Conservation (phyloP, 345 rosid genomes). For the Triadica sebifera region DNA sequence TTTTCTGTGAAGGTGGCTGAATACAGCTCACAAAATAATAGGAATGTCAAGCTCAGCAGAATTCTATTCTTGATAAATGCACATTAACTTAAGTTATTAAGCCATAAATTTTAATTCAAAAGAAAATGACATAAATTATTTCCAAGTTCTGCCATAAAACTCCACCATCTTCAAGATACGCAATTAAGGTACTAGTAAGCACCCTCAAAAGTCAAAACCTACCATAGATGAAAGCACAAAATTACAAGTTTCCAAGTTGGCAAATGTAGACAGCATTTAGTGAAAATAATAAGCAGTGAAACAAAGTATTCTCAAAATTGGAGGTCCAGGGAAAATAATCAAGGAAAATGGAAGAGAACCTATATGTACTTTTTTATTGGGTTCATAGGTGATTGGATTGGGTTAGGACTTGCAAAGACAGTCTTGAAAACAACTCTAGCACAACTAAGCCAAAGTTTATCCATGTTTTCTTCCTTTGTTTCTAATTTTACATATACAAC, state of each 20-base stretch:
- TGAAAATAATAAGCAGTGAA: neutral
- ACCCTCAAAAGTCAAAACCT: no score
- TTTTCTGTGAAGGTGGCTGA: neutral
- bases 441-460: neutral
- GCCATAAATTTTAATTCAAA: neutral
- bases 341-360: neutral
- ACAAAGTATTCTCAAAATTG: neutral
- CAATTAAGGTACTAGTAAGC: neutral
- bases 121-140: neutral
- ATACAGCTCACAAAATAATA: neutral
- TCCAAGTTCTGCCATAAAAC: neutral
- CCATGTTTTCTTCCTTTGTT: neutral
- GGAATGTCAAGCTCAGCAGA: neutral
- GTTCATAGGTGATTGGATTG: no score
- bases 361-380: neutral
- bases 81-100: neutral
- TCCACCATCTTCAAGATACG: conserved; percentile 1
- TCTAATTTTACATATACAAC: neutral
- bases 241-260: neutral
- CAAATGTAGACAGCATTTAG: neutral
- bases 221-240: neutral
- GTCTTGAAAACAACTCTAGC: neutral
- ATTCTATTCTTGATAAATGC: neutral
- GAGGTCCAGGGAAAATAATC: neutral
- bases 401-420: neutral